These are phyloP conservation scores for Trichomonascus vanleenenianus DNA, from an alignment of 805 yeast species.

Conservation along the genomic window DNA sequence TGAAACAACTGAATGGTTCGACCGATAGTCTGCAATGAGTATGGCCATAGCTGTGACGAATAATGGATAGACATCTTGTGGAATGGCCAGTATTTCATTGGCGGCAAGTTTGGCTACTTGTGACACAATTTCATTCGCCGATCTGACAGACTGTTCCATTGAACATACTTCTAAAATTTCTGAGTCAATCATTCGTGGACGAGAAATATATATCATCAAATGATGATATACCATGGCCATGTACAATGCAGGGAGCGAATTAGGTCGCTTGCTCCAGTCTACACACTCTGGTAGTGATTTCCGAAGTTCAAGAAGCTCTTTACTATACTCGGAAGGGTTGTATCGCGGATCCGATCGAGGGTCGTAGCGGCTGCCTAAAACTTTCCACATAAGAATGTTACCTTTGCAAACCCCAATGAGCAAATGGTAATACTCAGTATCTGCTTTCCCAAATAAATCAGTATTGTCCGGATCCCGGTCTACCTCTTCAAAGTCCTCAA, in stretches of 20 bases:
- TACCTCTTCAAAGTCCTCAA: constrained; percentile 7
- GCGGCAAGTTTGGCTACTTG: constrained; percentile 3
- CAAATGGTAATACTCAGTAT: constrained; percentile 1
- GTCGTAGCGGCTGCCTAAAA: constrained; percentile 6
- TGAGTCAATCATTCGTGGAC: constrained; percentile 8
- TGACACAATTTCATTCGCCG: constrained; percentile 7
- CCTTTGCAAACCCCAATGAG: constrained; percentile 7
- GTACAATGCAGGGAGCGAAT: constrained; percentile 1
- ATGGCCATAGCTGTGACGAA: constrained; percentile 11
- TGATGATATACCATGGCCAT: constrained; percentile 9
- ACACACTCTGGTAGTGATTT: constrained; percentile 3
- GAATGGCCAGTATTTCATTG: constrained; percentile 1
- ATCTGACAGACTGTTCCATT: constrained; percentile 5
- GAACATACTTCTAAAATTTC: constrained; percentile 7
- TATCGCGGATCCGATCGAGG: constrained; percentile 4
- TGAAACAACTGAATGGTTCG: neutral
- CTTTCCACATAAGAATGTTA: constrained; percentile 3
- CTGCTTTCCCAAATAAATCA: constrained; percentile 4
- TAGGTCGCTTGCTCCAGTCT: constrained; percentile 6
- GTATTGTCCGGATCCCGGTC: constrained; percentile 4
- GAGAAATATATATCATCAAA: constrained; percentile 8
- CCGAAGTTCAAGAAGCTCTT: constrained; percentile 5
- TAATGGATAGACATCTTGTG: constrained; percentile 8
- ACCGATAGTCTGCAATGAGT: neutral
- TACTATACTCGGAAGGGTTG: neutral